phyloP scores from a whole-genome alignment of 352 stramenopile genomes.

The Phytophthora niederhauseri region DNA sequence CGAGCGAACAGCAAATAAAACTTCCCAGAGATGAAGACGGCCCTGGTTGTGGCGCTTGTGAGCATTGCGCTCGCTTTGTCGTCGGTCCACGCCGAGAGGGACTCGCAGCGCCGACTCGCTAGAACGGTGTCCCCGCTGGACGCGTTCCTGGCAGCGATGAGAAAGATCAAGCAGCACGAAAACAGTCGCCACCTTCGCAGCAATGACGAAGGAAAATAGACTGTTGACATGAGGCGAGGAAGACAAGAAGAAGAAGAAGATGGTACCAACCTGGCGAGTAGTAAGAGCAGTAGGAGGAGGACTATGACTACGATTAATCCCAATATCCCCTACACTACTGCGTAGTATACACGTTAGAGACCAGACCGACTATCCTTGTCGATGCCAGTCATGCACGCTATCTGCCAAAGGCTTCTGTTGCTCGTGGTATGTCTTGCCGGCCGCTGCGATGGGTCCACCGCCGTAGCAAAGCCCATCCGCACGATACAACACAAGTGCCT shows the following conservation, averaged over 20 bases:
- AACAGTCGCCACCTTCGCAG: constrained; percentile 5
- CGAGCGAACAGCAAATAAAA: constrained; percentile 5
- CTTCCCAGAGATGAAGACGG: constrained; percentile 20
- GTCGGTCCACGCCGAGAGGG: background rate
- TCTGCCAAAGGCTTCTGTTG: constrained; percentile 47
- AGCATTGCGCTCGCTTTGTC: constrained; percentile 17
- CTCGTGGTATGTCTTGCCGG: constrained; percentile 75
- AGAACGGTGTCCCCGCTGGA: background rate
- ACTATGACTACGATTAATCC: too few species aligned
- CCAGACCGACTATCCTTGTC: constrained; percentile 15
- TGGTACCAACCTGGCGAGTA: background rate
- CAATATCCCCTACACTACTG: too few species aligned
- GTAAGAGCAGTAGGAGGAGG: too few species aligned
- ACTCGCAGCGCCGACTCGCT: background rate
- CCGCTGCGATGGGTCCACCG: constrained; percentile 69
- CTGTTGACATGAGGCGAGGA: constrained; percentile 3
- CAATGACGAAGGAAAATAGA: constrained; percentile 6
- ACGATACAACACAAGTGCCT: constrained; percentile 89
- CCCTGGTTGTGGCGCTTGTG: constrained; percentile 4
- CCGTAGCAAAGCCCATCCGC: constrained; percentile 82
- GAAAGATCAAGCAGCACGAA: constrained; percentile 10
- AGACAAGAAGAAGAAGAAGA: background rate
- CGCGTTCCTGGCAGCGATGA: constrained; percentile 11
- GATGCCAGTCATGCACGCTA: constrained; percentile 63
- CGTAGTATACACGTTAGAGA: too few species aligned